Evolutionary conservation across 164 flowering plant genomes (phyloP), one percentile per base, ranked within the genome.

Genomic region (Chloranthus sessilifolius): DNA sequence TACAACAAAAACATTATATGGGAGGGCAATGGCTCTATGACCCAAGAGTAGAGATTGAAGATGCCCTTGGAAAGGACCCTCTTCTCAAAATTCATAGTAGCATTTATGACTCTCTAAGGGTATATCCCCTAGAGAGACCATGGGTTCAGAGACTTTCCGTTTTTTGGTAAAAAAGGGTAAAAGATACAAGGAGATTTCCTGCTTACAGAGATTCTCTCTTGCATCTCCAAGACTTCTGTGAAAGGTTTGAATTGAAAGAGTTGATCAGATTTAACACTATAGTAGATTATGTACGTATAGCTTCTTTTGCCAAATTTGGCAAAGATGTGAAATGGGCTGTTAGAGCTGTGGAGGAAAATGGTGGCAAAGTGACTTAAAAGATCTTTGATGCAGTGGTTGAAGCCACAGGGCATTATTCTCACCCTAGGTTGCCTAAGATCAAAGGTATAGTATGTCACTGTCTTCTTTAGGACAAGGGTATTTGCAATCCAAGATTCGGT

Each of bases 1-100:
- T n/a, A n/a, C n/a, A 87, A 53, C 89, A 84, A 64, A 74, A 62
- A 60, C 71, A 84, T 52, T 89, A 87, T 15, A 56, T 87, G 5
- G 96, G 96, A 42, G 96, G 96, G 7, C 92, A 83, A 60, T 84
- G 96, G 96, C 68, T 87, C 1, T 87, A 84, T 56, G 67, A 82
- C 1, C 76, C 88, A 0, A 60, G 66, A 8, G 75, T 75, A 21
- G 76, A 71, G 26, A 52, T 34, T 10, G 78, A 80, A 27, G 74
- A 77, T 23, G 75, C 80, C 1, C 34, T 78, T 17, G 83, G 85
- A n/a, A 65, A 43, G 42, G 45, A 19, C 22, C 8, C 14, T 7
- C 25, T 45, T 35, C 52, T 72, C 7, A 57, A 66, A 35, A 78
- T 80, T 5, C 96, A 87, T 52, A 82, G 92, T 35, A 87, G 96